phyloP scores from a whole-genome alignment of 495 filamentous ascomycete species.

The Aspergillus sparsus region DNA sequence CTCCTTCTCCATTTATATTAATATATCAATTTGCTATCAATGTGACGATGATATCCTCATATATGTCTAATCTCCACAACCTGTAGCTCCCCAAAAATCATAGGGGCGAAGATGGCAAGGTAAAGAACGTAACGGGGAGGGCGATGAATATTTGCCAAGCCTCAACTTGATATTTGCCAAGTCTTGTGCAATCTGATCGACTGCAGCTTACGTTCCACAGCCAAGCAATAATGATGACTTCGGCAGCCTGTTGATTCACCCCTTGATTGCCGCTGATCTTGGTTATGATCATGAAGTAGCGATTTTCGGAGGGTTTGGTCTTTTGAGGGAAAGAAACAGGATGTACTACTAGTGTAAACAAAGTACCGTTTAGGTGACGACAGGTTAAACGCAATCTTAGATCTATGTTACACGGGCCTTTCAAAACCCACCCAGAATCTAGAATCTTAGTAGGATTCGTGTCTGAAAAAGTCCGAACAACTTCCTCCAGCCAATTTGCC shows the following conservation, averaged over 20 bases:
- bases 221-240: conserved; percentile 26
- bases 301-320: neutral
- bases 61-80: conserved; percentile 15
- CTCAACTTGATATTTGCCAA: conserved; percentile 41
- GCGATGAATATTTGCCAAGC: conserved; percentile 37
- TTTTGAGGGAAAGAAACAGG: neutral
- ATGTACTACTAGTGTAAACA: neutral
- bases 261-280: conserved; percentile 11
- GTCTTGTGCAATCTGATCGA: conserved; percentile 40
- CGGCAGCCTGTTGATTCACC: conserved; percentile 12
- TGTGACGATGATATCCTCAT: conserved; percentile 20
- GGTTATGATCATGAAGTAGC: neutral
- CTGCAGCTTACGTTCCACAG: conserved; percentile 26
- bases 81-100: conserved; percentile 18
- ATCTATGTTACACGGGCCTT: conserved; percentile 8
- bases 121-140: conserved; percentile 26
- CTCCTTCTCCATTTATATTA: conserved; percentile 5
- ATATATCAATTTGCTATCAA: conserved; percentile 7
- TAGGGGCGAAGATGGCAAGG: conserved; percentile 7
- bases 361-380: conserved; percentile 4
- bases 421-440: neutral
- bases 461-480: too few relatives aligned
- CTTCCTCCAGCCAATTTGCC: neutral
- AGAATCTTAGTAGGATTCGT: neutral
- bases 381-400: conserved; percentile 13